Evolutionary conservation across 495 filamentous ascomycete genomes (phyloP).

Genomic region (Cercophora scortea): DNA sequence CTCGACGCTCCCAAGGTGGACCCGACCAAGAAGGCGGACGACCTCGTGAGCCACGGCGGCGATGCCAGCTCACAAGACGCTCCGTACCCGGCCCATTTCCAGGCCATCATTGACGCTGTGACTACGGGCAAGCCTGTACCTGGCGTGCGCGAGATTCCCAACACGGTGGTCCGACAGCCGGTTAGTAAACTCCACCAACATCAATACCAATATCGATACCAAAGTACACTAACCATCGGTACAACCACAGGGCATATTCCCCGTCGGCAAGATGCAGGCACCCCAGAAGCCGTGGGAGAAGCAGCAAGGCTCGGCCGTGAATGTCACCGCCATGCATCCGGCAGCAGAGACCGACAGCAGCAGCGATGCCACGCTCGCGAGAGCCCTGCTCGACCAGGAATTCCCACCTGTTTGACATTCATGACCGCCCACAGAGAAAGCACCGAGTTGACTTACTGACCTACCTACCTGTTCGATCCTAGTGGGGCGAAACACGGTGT

Average conservation of each 20-base stretch:
- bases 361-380: neutral
- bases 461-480: no score
- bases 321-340: neutral
- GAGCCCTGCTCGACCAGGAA: conserved; percentile 7
- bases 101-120: conserved; percentile 83
- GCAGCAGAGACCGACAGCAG: neutral
- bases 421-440: neutral
- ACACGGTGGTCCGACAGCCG: conserved; percentile 61
- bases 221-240: neutral
- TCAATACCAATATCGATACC: no score
- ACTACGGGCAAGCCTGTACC: conserved; percentile 76
- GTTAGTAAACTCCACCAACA: conserved; percentile 10
- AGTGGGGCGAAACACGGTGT: no score
- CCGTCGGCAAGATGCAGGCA: conserved; percentile 25
- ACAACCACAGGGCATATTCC: conserved; percentile 17
- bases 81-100: conserved; percentile 79
- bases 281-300: conserved; percentile 33
- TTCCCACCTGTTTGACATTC: conserved; percentile 16
- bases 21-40: conserved; percentile 25
- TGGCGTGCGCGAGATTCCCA: conserved; percentile 83
- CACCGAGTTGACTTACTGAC: no score
- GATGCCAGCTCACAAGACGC: conserved; percentile 31
- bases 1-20: conserved; percentile 34
- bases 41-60: conserved; percentile 4
- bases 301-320: neutral